These are phyloP conservation scores for Tetracentron sinense DNA, from an alignment of 164 flowering plant species.

Conservation along the genomic window DNA sequence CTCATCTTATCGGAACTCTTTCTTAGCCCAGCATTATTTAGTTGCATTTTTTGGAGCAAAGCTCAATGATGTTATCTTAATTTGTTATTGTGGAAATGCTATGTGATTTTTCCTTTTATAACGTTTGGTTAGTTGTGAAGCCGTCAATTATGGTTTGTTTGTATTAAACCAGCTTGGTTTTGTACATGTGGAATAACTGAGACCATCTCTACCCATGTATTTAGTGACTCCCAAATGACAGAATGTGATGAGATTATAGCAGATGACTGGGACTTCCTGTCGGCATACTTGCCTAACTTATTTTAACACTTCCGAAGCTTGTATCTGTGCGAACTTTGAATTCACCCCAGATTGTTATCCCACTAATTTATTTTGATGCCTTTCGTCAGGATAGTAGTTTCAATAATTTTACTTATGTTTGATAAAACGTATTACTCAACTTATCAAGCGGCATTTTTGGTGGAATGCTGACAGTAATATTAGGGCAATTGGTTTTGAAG, in stretches of 20 bases:
- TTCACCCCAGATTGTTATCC: too few relatives aligned
- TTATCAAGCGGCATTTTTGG: too few relatives aligned
- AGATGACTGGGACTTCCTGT: neutral
- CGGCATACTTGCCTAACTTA: neutral
- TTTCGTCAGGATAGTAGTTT: too few relatives aligned
- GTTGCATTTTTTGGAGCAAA: conserved; percentile 22
- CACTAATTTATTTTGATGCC: too few relatives aligned
- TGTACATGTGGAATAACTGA: conserved; percentile 7
- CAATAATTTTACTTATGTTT: too few relatives aligned
- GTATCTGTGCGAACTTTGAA: too few relatives aligned
- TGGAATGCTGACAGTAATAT: too few relatives aligned
- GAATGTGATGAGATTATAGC: conserved; percentile 2
- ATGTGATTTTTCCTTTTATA: conserved; percentile 4
- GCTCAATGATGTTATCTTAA: conserved; percentile 20
- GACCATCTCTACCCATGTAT: neutral
- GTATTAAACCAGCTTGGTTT: conserved; percentile 6
- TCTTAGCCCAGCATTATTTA: neutral
- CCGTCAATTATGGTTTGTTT: conserved; percentile 7
- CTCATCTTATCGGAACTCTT: conserved; percentile 3
- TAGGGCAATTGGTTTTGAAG: too few relatives aligned
- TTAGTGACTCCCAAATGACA: conserved; percentile 1
- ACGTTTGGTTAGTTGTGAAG: neutral
- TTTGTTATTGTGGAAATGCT: conserved; percentile 13
- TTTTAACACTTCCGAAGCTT: neutral
- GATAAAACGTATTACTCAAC: too few relatives aligned